Percentiles rank a stretch among this genome's conserved stretches.
These are phyloP conservation scores for Candida loeiensis DNA, from an alignment of 805 yeast genomes.

Conservation along the genomic window DNA sequence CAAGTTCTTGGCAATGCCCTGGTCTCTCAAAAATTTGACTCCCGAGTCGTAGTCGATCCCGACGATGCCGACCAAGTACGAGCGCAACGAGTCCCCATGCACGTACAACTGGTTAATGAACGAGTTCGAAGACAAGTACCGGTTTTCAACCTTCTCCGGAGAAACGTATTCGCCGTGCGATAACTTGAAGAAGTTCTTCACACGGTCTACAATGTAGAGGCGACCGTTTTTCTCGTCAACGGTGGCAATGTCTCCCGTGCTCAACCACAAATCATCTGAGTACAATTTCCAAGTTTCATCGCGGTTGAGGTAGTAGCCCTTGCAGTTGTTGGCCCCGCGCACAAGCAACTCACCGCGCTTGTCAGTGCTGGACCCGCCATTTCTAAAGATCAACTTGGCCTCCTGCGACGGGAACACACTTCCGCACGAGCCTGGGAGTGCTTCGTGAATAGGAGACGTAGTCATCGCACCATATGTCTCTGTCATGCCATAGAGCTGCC, in stretches of 20 bases:
- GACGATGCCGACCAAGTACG: slow-evolving; percentile 28
- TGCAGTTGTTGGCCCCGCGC: slow-evolving; percentile 55
- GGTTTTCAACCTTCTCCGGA: slow-evolving; percentile 39
- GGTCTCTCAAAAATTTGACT: slow-evolving; percentile 18
- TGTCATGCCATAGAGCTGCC: slow-evolving; percentile 54
- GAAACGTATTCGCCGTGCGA: slow-evolving; percentile 43
- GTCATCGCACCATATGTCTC: slow-evolving; percentile 25
- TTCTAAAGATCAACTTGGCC: slow-evolving; percentile 15
- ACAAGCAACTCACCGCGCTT: slow-evolving; percentile 51
- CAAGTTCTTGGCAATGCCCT: slow-evolving; percentile 14
- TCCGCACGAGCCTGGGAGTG: slow-evolving; percentile 26
- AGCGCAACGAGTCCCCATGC: slow-evolving; percentile 31
- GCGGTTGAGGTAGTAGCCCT: slow-evolving; percentile 46
- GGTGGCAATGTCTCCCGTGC: slow-evolving; percentile 51
- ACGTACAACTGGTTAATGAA: slow-evolving; percentile 26
- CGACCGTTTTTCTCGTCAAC: slow-evolving; percentile 28
- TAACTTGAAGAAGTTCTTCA: slow-evolving; percentile 44
- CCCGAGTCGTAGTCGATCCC: slow-evolving; percentile 24
- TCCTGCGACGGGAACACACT: slow-evolving; percentile 18
- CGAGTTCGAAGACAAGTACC: slow-evolving; percentile 29
- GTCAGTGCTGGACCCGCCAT: slow-evolving; percentile 18
- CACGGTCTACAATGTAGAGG: slow-evolving; percentile 47
- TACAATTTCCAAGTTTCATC: slow-evolving; percentile 46
- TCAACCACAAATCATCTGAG: slow-evolving; percentile 51
- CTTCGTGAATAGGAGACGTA: slow-evolving; percentile 17